Conservation (phyloP, 1,284 basidiomycete species). For the Apiotrichum akiyoshidainum region DNA sequence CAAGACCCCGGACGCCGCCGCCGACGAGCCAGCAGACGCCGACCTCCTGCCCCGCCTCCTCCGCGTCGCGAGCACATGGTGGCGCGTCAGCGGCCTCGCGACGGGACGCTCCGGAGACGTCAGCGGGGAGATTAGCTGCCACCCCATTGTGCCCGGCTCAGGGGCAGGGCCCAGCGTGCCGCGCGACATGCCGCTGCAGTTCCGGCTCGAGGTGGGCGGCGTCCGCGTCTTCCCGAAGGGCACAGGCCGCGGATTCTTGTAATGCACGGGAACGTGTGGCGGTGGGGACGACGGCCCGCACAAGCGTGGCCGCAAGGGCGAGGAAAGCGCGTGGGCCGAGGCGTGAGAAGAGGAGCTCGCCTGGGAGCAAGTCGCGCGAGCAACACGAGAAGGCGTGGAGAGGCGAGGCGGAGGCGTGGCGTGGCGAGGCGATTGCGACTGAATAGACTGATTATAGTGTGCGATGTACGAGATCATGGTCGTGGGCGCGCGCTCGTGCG, state of each 20-base stretch:
- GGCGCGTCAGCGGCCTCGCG: slow-evolving; percentile 42
- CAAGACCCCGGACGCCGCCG: background rate
- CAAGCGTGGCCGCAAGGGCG: too few species aligned
- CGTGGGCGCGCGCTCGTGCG: too few species aligned
- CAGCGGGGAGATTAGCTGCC: slow-evolving; percentile 36
- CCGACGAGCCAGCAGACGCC: slow-evolving; percentile 3
- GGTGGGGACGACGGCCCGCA: too few species aligned
- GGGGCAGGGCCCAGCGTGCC: background rate
- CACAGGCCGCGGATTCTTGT: slow-evolving; percentile 48
- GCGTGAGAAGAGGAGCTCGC: too few species aligned
- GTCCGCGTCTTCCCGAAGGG: slow-evolving; percentile 51
- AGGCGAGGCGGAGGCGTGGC: too few species aligned
- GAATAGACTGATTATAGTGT: too few species aligned
- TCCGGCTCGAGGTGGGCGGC: slow-evolving; percentile 41
- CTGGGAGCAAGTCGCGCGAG: too few species aligned
- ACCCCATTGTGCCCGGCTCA: background rate
- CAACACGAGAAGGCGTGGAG: too few species aligned
- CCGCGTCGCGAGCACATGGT: slow-evolving; percentile 35
- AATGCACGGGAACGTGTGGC: background rate
- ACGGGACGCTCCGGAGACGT: slow-evolving; percentile 47
- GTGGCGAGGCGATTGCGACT: too few species aligned
- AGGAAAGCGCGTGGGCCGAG: too few species aligned
- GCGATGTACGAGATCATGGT: too few species aligned
- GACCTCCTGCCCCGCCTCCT: slow-evolving; percentile 33
- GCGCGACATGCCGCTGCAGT: slow-evolving; percentile 40